These are phyloP conservation scores for Orbilia javanica DNA, from an alignment of 2,329 filamentous ascomycete genomes.

Conservation along the genomic window DNA sequence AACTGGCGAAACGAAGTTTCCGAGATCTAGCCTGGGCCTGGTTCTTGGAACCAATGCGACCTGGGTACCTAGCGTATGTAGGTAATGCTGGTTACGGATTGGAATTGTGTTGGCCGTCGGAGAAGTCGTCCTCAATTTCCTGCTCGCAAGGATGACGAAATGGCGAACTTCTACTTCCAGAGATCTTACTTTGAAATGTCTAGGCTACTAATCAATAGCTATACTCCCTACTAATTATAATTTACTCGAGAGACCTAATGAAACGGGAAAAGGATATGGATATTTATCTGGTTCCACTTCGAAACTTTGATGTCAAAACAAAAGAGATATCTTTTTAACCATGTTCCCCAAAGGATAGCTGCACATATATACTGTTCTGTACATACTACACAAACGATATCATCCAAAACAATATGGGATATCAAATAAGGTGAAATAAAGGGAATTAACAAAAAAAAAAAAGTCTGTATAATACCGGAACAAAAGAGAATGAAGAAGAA, in stretches of 20 bases:
- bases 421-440: background rate
- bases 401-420: slow-evolving; percentile 18
- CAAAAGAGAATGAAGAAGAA: too few species aligned
- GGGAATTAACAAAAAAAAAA: background rate
- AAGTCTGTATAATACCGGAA: background rate
- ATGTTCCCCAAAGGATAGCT: background rate
- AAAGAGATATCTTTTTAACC: background rate
- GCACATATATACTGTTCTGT: slow-evolving; percentile 34
- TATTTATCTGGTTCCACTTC: background rate
- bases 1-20: too few species aligned
- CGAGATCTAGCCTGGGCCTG: too few species aligned
- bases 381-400: slow-evolving; percentile 19
- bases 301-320: background rate
- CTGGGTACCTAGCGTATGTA: too few species aligned
- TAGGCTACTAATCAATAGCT: too few species aligned
- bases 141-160: background rate
- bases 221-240: too few species aligned
- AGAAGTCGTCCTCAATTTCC: background rate
- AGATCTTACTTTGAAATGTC: too few species aligned
- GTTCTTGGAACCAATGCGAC: too few species aligned
- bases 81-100: background rate
- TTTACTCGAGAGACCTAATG: background rate
- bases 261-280: too few species aligned
- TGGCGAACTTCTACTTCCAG: too few species aligned
- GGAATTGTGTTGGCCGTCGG: background rate